A percentile compares a stretch with the other conserved stretches of the same genome.
These are phyloP conservation scores for Caryopteris hybrid DNA, from an alignment of 305 asterid genomes.

Conservation along the genomic window DNA sequence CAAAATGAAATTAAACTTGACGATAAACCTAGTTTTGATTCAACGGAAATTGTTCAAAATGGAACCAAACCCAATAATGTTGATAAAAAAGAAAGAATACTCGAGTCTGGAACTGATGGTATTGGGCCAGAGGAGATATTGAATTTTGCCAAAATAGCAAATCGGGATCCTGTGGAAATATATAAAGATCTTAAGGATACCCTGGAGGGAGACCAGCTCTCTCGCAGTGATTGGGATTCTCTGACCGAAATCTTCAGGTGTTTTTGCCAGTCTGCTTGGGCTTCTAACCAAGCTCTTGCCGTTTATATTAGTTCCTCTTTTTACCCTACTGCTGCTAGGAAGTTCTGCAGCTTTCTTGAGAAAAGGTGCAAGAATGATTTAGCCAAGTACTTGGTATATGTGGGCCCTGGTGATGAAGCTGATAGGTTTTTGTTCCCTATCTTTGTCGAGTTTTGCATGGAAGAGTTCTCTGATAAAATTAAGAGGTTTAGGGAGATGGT, in stretches of 20 bases:
- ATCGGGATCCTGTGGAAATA: constrained; percentile 55
- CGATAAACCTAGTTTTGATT: not conserved
- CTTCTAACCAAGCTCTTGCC: constrained; percentile 75
- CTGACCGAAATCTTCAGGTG: constrained; percentile 47
- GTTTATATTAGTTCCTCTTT: constrained; percentile 72
- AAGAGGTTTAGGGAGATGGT: constrained; percentile 71
- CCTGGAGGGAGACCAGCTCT: constrained; percentile 21
- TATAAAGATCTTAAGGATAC: constrained; percentile 49
- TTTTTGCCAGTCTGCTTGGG: constrained; percentile 77
- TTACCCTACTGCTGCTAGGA: constrained; percentile 64
- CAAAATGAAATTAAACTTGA: constrained; percentile 18
- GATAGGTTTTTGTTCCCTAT: constrained; percentile 78
- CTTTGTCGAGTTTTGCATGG: constrained; percentile 79
- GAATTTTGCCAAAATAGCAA: constrained; percentile 32
- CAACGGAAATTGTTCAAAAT: constrained; percentile 33
- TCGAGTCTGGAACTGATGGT: constrained; percentile 10
- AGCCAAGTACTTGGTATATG: constrained; percentile 49
- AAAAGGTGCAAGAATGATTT: constrained; percentile 44
- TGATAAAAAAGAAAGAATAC: constrained; percentile 21
- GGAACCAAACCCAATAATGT: constrained; percentile 13
- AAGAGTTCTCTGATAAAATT: constrained; percentile 66
- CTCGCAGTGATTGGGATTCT: constrained; percentile 50
- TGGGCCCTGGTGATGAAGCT: constrained; percentile 61
- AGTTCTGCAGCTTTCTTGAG: constrained; percentile 52
- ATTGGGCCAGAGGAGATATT: constrained; percentile 21